phyloP scores from a whole-genome alignment of 2,329 filamentous ascomycete species.

The Monilinia fructicola region DNA sequence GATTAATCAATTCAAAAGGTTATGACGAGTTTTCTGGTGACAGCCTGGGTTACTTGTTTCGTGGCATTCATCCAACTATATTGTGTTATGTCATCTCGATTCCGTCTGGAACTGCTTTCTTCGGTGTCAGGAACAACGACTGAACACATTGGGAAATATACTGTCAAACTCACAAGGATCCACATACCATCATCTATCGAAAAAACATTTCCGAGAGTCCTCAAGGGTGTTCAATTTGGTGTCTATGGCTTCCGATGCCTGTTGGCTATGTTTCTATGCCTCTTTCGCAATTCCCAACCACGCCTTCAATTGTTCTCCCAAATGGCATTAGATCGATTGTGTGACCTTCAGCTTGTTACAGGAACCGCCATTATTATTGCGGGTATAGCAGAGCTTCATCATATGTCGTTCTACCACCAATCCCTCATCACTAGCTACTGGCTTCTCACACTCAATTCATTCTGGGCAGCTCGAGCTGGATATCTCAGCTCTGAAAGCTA shows the following conservation, averaged over 20 bases:
- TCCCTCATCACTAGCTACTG: constrained; percentile 26
- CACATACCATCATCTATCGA: neutral
- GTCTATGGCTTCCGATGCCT: constrained; percentile 1
- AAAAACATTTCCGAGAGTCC: neutral
- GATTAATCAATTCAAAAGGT: constrained; percentile 22
- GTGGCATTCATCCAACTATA: constrained; percentile 25
- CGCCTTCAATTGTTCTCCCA: constrained; percentile 19
- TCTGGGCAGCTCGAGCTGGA: constrained; percentile 25
- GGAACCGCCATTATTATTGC: constrained; percentile 27
- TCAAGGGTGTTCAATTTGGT: neutral
- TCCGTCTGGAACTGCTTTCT: constrained; percentile 3
- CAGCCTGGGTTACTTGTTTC: constrained; percentile 26
- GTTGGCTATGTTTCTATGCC: constrained; percentile 13
- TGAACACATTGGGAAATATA: constrained; percentile 21
- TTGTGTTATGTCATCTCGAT: constrained; percentile 18
- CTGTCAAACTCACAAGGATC: constrained; percentile 3
- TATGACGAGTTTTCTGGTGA: constrained; percentile 24
- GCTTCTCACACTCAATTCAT: constrained; percentile 27
- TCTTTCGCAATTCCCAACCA: constrained; percentile 12
- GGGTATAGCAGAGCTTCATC: constrained; percentile 21
- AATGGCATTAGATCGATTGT: constrained; percentile 23
- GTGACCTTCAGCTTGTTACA: constrained; percentile 27
- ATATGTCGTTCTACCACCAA: constrained; percentile 27
- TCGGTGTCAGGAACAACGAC: constrained; percentile 4
- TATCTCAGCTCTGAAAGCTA: constrained; percentile 21